Base-by-base conservation (phyloP, 2,329 filamentous ascomycete genomes). In the Hypoxylon sp. region DNA sequence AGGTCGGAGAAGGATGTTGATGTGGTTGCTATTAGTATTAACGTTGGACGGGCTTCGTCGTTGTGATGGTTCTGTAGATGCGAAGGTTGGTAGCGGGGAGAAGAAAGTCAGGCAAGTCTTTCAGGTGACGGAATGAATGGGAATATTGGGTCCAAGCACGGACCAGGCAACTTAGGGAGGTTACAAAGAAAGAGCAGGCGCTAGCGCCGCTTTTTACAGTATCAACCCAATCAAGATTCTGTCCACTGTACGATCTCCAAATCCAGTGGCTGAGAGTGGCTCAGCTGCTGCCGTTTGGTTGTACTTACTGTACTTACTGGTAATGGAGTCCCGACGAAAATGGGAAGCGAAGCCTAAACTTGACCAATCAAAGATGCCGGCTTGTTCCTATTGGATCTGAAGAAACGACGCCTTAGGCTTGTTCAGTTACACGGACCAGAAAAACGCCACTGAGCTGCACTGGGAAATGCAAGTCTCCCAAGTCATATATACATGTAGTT, bases 61-160 rank as follows among this genome's bases (percentile, higher is more conserved):
- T 60, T 45, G 60, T 60, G 59, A 52, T 56, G 53, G 17, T 59
- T 43, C 48, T 56, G 55, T 61, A 53, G 48, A 60, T 64, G 60
- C 56, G 62, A 60, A 65, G 50, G 60, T 52, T 67, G 57, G 72
- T 70, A 65, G 72, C 64, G 68, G 70, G 67, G 68, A 70, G 63
- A 72, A 68, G 56, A 70, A 71, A 68, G 70, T 65, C 63, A 66
- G 69, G 60, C 63, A 65, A 63, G 68, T 68, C 65, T 68, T 69
- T 69, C 61, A 72, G 68, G 68, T 73, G 69, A 72, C 69, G 67
- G 71, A 70, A 70, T 73, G 63, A 67, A 68, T 65, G 57, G 70
- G 41, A 67, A 50, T 50, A 65, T 50, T 25, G 34, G 48, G 45
- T 30, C 21, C 28, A 30, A 53, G 68, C 65, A 70, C 67, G 23